phyloP scores from a whole-genome alignment of 2,329 filamentous ascomycete species.

The Hypoxylon sp. region DNA sequence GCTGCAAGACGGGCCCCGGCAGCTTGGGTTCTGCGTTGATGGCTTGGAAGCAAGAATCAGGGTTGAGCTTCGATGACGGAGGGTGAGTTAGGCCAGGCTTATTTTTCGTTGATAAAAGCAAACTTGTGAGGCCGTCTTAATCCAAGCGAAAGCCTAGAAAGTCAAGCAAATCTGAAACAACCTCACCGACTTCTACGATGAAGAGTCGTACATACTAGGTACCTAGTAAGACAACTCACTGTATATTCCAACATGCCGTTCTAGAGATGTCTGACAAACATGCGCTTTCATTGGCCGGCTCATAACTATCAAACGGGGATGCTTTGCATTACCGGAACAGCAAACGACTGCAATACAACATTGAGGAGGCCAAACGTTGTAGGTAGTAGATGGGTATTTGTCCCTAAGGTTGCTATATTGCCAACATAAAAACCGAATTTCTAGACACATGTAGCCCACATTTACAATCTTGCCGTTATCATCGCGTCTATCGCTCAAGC shows the following conservation, averaged over 20 bases:
- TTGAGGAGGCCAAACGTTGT: constrained; percentile 23
- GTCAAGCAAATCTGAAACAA: constrained; percentile 5
- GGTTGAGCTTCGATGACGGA: constrained; percentile 68
- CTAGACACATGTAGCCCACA: constrained; percentile 8
- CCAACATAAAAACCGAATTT: constrained; percentile 12
- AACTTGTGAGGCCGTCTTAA: constrained; percentile 8
- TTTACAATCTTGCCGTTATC: not conserved
- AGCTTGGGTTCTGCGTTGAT: constrained; percentile 88
- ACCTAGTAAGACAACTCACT: constrained; percentile 6
- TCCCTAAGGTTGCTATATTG: not conserved
- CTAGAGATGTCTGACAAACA: constrained; percentile 22
- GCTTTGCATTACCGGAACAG: constrained; percentile 11
- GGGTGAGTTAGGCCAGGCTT: not conserved
- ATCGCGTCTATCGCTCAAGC: not conserved
- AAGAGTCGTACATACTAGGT: constrained; percentile 3
- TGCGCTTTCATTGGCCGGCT: constrained; percentile 14
- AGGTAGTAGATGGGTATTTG: not conserved
- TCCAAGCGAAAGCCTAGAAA: not conserved
- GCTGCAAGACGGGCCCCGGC: constrained; percentile 82
- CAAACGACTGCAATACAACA: constrained; percentile 29
- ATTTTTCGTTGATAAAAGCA: constrained; percentile 9
- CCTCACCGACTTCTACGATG: not conserved
- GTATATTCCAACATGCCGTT: constrained; percentile 12
- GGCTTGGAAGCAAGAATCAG: constrained; percentile 78
- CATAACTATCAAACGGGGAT: constrained; percentile 28